phyloP scores from a whole-genome alignment of 352 stramenopile species.

The Globisporangium paroecandrum region DNA sequence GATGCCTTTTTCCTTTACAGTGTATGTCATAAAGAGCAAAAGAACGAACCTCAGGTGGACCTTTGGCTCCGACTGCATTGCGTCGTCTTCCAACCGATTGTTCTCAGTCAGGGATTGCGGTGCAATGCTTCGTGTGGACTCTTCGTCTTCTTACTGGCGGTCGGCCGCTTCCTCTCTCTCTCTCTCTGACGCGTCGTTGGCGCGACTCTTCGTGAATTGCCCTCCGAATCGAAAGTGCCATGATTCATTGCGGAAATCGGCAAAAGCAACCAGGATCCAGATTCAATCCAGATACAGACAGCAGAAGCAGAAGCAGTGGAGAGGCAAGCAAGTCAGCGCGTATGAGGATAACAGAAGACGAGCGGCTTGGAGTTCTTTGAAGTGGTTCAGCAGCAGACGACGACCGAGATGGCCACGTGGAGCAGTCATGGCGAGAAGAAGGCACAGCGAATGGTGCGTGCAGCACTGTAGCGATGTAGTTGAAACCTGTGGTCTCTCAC shows the following conservation, averaged over 20 bases:
- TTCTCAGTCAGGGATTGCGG: too few relatives aligned
- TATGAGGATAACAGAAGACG: background rate
- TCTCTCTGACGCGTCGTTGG: slow-evolving; percentile 9
- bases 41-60: background rate
- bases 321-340: background rate
- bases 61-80: slow-evolving; percentile 7
- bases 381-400: background rate
- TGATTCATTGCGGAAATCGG: slow-evolving; percentile 5
- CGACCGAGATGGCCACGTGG: slow-evolving; percentile 12
- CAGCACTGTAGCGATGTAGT: background rate
- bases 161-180: background rate
- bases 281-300: background rate
- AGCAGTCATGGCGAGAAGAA: slow-evolving; percentile 19
- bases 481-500: background rate
- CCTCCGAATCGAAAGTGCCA: background rate
- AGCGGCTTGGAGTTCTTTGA: background rate
- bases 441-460: slow-evolving; percentile 19
- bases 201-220: slow-evolving; percentile 15
- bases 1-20: background rate
- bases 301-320: background rate
- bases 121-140: background rate
- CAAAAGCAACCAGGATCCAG: background rate
- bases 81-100: background rate
- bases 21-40: background rate
- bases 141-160: background rate